Percentiles rank a stretch among this genome's conserved stretches.
Conservation (phyloP, 345 rosid species). For the Brassica carinata region DNA sequence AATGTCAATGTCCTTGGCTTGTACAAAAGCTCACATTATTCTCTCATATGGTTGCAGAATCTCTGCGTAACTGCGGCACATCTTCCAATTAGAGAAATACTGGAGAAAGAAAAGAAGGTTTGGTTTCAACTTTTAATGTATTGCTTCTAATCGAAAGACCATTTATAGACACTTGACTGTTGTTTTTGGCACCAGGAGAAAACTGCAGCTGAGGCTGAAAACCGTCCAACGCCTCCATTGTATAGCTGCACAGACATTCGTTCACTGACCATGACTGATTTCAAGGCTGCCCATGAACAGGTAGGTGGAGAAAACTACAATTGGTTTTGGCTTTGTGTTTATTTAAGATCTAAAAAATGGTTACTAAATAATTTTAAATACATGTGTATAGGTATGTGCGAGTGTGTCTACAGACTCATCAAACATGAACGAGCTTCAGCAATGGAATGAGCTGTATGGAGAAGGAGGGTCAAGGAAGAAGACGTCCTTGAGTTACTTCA, state of each 20-base stretch:
- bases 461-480: conserved; percentile 98
- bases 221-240: conserved; percentile 63
- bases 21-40: neutral
- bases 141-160: neutral
- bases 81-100: neutral
- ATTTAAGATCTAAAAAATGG: neutral
- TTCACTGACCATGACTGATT: conserved; percentile 75
- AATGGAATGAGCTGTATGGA: conserved; percentile 97
- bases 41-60: neutral
- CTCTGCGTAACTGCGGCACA: neutral
- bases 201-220: conserved; percentile 64
- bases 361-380: neutral
- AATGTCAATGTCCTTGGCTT: conserved; percentile 11
- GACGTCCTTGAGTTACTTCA: conserved; percentile 85
- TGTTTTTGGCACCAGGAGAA: conserved; percentile 66
- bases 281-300: conserved; percentile 92
- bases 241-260: conserved; percentile 78
- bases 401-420: conserved; percentile 91
- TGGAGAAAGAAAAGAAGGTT: neutral
- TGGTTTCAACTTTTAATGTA: neutral
- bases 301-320: conserved; percentile 33
- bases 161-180: neutral
- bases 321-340: neutral
- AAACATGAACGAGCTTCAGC: conserved; percentile 89
- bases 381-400: conserved; percentile 71